Percentiles rank a stretch among this genome's conserved stretches.
phyloP scores from a whole-genome alignment of 495 filamentous ascomycete species.

The Penicillium longicatenatum region DNA sequence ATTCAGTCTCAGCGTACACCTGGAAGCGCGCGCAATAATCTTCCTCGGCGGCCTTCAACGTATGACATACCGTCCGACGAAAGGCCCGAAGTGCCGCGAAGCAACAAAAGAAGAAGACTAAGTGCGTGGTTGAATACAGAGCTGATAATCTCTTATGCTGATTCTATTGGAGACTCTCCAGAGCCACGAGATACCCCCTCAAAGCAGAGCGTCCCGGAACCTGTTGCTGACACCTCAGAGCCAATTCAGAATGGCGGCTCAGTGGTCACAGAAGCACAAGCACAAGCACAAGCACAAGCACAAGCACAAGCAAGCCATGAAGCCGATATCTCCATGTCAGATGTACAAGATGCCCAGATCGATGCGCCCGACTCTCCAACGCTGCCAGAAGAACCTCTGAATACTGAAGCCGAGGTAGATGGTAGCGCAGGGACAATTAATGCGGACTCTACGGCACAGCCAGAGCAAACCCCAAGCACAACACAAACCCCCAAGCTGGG shows the following conservation, averaged over 20 bases:
- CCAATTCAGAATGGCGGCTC: conserved; percentile 13
- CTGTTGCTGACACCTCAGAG: conserved; percentile 1
- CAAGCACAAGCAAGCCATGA: not conserved
- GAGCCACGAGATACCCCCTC: conserved; percentile 7
- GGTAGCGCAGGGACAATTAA: not conserved
- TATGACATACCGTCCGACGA: conserved; percentile 32
- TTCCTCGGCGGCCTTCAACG: conserved; percentile 27
- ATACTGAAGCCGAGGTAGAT: not conserved
- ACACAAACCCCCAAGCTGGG: not conserved
- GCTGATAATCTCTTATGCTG: conserved; percentile 5
- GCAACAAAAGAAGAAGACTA: conserved; percentile 26
- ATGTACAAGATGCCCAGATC: not conserved
- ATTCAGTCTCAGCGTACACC: conserved; percentile 19
- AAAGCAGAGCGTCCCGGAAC: conserved; percentile 4
- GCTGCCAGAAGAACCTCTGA: not conserved
- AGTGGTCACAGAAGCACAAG: not conserved
- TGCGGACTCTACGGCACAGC: not conserved
- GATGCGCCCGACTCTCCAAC: not conserved
- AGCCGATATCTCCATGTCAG: not conserved
- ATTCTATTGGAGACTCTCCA: conserved; percentile 20
- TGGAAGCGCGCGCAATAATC: conserved; percentile 28
- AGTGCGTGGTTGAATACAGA: conserved; percentile 15
- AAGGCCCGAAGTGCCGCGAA: conserved; percentile 14
- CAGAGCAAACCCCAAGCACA: not conserved
- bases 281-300: too few relatives aligned